Base-by-base conservation (phyloP, 306 rosid species). In the Vigna mungo region DNA sequence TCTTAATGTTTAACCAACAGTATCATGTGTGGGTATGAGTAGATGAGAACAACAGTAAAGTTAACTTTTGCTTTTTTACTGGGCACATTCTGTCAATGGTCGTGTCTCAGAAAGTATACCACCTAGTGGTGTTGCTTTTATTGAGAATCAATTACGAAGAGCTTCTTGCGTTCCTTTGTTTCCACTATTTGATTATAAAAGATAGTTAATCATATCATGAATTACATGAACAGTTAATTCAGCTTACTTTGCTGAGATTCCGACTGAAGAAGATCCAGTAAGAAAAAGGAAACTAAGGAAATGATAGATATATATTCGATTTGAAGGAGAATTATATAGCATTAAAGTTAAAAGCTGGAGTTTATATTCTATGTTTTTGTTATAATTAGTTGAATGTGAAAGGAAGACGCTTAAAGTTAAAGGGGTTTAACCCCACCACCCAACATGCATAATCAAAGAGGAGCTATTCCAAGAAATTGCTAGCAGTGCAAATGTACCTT, bases 251-350 rank as follows among this genome's bases (percentile, higher is more conserved):
- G 9, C 74, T 69, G 75, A 51, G 63, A 59, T 79, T 78, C 86
- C 88, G 16, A 81, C 23, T 3, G n/a, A 59, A 36, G 80, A 59
- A 21, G 81, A 90, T 61, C 72, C 83, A 68, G 75, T 58, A 58
- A 70, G 43, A 44, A 79, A 21, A 56, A 59, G 59, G 32, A 80
- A 80, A 80, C 67, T 69, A 86, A 76, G 66, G 70, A 53, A 25
- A 62, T 78, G 78, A 77, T 84, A 44, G 13, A 27, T 64, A 30
- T 30, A 27, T 64, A 30, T 30, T 5, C 1, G 4, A 13, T 70
- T 73, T 87, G 9, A 72, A 78, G 68, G 61, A 13, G 69, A 78
- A 56, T 37, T 69, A 56, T 15, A 5, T 18, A 30, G 10, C 60
- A 7, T 51, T 37, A 60, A 64, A 27, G 2, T 51, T 37, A 60